Conservation (phyloP, 2,329 filamentous ascomycete genomes). For the Cercospora janseana region DNA sequence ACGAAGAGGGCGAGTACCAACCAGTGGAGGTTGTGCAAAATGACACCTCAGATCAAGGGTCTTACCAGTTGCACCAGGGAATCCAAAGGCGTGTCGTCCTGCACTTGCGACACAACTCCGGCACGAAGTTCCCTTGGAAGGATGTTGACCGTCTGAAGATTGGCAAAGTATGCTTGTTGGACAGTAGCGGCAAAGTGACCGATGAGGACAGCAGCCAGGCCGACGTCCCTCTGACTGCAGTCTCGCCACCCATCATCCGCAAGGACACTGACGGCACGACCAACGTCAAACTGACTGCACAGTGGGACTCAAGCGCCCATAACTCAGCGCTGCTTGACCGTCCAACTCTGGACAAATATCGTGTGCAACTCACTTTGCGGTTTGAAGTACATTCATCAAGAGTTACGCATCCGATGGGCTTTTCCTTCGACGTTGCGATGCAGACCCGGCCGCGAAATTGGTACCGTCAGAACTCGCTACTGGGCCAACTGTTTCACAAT, state of each 20-base stretch:
- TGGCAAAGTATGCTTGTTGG: constrained; percentile 77
- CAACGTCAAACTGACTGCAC: constrained; percentile 79
- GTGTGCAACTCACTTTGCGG: constrained; percentile 79
- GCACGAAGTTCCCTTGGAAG: constrained; percentile 83
- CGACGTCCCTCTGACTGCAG: constrained; percentile 73
- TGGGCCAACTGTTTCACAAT: constrained; percentile 81
- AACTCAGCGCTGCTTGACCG: constrained; percentile 90
- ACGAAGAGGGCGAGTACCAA: constrained; percentile 85
- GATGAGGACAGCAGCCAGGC: constrained; percentile 66
- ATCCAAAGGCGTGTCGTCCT: constrained; percentile 84
- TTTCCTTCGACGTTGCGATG: constrained; percentile 74
- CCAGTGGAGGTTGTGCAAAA: constrained; percentile 90
- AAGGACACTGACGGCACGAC: constrained; percentile 88
- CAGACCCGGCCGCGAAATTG: constrained; percentile 83
- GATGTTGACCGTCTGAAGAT: constrained; percentile 75
- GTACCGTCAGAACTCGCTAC: constrained; percentile 80
- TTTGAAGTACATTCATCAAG: constrained; percentile 86
- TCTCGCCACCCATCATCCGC: constrained; percentile 74
- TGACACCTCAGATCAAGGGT: constrained; percentile 78
- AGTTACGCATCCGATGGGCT: constrained; percentile 83
- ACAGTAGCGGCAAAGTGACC: constrained; percentile 79
- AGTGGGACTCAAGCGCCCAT: constrained; percentile 96
- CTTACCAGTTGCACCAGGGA: constrained; percentile 93
- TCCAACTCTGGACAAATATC: constrained; percentile 86
- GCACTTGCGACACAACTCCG: constrained; percentile 86